These are phyloP conservation scores for Dothideomycetidae sp. DNA, from an alignment of 2,329 filamentous ascomycete species.

Conservation along the genomic window DNA sequence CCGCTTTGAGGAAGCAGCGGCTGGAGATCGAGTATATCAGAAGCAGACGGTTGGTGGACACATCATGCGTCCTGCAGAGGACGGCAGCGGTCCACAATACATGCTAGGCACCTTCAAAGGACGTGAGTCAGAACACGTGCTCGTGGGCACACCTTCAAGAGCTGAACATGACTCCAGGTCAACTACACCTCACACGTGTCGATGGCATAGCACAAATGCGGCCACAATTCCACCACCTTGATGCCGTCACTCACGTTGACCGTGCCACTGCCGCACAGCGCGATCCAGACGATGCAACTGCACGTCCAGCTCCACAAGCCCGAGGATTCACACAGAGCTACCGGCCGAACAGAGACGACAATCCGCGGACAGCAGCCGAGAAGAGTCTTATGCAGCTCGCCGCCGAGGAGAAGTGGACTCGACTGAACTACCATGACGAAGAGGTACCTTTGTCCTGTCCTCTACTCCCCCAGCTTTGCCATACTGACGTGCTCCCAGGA, in stretches of 20 bases:
- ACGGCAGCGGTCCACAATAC: conserved; percentile 54
- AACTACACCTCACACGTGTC: conserved; percentile 75
- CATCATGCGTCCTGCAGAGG: conserved; percentile 48
- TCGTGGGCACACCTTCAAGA: neutral
- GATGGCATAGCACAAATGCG: conserved; percentile 76
- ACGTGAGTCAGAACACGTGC: neutral
- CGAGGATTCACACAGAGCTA: conserved; percentile 16
- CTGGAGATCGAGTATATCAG: conserved; percentile 56
- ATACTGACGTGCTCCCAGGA: conserved; percentile 32
- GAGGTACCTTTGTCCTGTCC: conserved; percentile 39
- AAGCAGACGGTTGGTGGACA: conserved; percentile 79
- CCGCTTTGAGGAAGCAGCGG: conserved; percentile 54
- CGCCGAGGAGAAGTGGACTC: conserved; percentile 70
- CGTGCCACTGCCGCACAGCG: conserved; percentile 24
- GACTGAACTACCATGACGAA: conserved; percentile 68
- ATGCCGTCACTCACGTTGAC: conserved; percentile 54
- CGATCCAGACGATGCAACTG: conserved; percentile 32
- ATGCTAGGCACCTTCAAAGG: conserved; percentile 87
- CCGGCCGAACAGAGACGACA: conserved; percentile 39
- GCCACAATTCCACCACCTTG: conserved; percentile 84
- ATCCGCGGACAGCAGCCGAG: conserved; percentile 50
- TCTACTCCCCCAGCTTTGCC: neutral
- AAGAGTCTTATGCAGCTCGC: conserved; percentile 61
- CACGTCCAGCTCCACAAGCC: conserved; percentile 28
- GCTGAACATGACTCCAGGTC: conserved; percentile 37